Percentiles rank a stretch among this genome's conserved stretches.
Evolutionary conservation across 768 basidiomycete species (phyloP).

Genomic region (Boletus sensibilis): DNA sequence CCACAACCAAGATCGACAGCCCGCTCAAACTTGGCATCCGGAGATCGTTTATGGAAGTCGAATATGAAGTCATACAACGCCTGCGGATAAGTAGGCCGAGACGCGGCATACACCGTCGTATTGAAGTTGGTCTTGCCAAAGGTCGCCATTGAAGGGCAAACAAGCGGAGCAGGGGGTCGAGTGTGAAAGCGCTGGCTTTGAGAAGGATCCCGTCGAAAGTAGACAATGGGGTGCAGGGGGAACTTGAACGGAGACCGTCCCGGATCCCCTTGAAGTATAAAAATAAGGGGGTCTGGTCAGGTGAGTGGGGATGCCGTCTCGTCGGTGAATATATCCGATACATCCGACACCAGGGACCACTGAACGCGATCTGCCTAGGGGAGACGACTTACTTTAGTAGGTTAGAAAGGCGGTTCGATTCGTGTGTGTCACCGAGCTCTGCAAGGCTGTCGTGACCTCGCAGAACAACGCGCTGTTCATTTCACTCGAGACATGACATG

Average conservation of each 20-base stretch:
- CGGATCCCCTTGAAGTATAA: not conserved
- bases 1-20: conserved; percentile 82
- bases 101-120: conserved; percentile 55
- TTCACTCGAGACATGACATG: no score
- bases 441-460: not conserved
- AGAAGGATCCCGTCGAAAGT: not conserved
- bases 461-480: not conserved
- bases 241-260: not conserved
- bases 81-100: conserved; percentile 68
- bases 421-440: not conserved
- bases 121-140: conserved; percentile 71
- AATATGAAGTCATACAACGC: conserved; percentile 64
- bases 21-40: conserved; percentile 42
- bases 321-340: not conserved
- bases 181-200: not conserved
- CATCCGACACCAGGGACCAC: not conserved
- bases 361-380: no score
- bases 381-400: not conserved
- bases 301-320: not conserved
- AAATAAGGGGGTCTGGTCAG: not conserved
- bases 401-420: not conserved
- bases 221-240: not conserved
- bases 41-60: conserved; percentile 45
- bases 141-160: conserved; percentile 53
- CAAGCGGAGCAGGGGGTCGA: not conserved